Evolutionary conservation across 2,329 filamentous ascomycete genomes (phyloP).

Genomic region (Microsporum canis): DNA sequence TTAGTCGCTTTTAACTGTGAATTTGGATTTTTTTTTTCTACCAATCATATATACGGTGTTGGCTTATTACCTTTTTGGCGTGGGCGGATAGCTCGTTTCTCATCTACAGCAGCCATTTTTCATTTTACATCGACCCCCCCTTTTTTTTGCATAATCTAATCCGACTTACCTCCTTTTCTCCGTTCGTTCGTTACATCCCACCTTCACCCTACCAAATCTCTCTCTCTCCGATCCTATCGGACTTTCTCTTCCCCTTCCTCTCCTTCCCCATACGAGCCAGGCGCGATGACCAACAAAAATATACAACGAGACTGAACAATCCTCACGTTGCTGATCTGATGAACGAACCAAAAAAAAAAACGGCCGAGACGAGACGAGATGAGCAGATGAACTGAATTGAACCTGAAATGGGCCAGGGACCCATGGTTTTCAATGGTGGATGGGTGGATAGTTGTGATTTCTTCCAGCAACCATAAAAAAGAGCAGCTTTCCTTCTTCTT

Average conservation of each 20-base stretch:
- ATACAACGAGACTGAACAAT: too few species aligned
- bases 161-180: neutral
- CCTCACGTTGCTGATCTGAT: neutral
- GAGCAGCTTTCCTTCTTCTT: neutral
- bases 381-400: neutral
- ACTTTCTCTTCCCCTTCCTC: neutral
- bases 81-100: neutral
- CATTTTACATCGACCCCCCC: neutral
- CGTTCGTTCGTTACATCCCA: neutral
- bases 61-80: neutral
- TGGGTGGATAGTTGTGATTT: neutral
- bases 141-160: neutral
- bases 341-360: neutral
- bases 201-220: neutral
- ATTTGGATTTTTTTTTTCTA: neutral
- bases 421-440: neutral
- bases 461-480: neutral
- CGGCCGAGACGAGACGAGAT: neutral
- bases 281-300: too few species aligned
- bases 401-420: neutral
- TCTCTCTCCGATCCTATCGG: neutral
- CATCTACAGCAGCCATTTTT: neutral
- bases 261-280: neutral
- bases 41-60: constrained; percentile 1
- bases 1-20: neutral